Percentiles rank a stretch among this genome's conserved stretches.
Evolutionary conservation across 2,329 filamentous ascomycete species (phyloP).

Genomic region (Colletotrichum kahawae): DNA sequence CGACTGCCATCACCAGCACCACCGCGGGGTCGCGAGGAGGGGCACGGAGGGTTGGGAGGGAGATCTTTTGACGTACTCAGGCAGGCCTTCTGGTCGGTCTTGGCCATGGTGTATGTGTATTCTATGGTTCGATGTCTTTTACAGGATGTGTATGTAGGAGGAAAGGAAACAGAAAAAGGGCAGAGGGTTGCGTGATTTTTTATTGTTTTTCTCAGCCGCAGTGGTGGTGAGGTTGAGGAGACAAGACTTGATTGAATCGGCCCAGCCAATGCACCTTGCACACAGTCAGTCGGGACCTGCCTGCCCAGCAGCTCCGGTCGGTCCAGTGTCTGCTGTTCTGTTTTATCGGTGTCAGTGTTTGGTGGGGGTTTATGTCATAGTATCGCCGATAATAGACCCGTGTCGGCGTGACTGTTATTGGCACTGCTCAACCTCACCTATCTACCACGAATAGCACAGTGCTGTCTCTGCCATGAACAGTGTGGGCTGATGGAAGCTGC

Average conservation of each 20-base stretch:
- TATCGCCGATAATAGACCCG: constrained; percentile 18
- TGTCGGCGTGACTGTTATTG: background rate
- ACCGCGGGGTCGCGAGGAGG: constrained; percentile 19
- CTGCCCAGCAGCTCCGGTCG: background rate
- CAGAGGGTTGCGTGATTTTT: constrained; percentile 36
- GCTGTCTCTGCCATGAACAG: background rate
- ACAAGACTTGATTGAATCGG: constrained; percentile 16
- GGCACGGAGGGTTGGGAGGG: constrained; percentile 32
- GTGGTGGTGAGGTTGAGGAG: constrained; percentile 29
- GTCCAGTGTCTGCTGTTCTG: background rate
- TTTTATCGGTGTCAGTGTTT: constrained; percentile 18
- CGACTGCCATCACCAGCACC: background rate
- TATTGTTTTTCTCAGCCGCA: constrained; percentile 6
- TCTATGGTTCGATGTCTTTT: constrained; percentile 4
- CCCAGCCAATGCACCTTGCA: constrained; percentile 14
- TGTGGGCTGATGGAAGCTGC: constrained; percentile 11
- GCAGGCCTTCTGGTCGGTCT: constrained; percentile 65
- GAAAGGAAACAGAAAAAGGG: background rate
- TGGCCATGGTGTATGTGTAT: constrained; percentile 47
- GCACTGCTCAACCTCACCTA: background rate
- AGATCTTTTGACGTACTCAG: constrained; percentile 58
- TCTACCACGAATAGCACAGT: background rate
- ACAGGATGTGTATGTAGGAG: background rate
- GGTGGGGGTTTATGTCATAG: constrained; percentile 22
- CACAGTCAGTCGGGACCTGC: background rate